Conservation (phyloP, 805 yeast species). For the Saccharomycopsis sp. region DNA sequence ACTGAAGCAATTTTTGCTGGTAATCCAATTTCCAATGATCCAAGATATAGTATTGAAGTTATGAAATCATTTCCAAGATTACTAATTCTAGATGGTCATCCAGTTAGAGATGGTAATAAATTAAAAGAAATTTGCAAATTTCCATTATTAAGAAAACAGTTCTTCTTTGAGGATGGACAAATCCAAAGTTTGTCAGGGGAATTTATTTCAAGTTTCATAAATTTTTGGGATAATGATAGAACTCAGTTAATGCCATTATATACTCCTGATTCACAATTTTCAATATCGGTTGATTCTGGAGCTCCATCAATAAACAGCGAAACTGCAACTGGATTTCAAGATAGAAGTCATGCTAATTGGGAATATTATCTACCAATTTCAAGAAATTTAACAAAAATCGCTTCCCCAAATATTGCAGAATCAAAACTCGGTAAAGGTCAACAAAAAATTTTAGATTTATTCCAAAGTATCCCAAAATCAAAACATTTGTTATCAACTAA, state of each 20-base stretch:
- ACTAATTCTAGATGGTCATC: conserved; percentile 64
- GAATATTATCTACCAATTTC: conserved; percentile 64
- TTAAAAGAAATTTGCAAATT: conserved; percentile 40
- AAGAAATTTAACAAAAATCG: conserved; percentile 60
- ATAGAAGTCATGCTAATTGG: conserved; percentile 29
- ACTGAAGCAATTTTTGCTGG: conserved; percentile 71
- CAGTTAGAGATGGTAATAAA: conserved; percentile 64
- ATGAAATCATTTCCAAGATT: conserved; percentile 71
- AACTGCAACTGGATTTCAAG: neutral
- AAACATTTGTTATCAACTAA: conserved; percentile 56
- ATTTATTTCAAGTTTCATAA: conserved; percentile 65
- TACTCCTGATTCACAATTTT: conserved; percentile 76
- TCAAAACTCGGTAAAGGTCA: conserved; percentile 60
- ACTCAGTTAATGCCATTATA: conserved; percentile 60
- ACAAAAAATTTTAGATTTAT: conserved; percentile 48
- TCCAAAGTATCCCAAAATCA: conserved; percentile 65
- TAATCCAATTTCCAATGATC: conserved; percentile 54
- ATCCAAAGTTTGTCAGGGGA: conserved; percentile 63
- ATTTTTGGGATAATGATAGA: conserved; percentile 74
- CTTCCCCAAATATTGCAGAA: conserved; percentile 29
- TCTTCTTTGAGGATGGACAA: conserved; percentile 74
- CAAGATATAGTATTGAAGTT: conserved; percentile 47
- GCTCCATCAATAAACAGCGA: conserved; percentile 35
- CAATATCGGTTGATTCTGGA: conserved; percentile 63
- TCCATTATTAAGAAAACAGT: conserved; percentile 46